Percentiles rank a stretch among this genome's conserved stretches.
Conservation (phyloP, 176 grass and related monocot species). For the Typha latifolia region DNA sequence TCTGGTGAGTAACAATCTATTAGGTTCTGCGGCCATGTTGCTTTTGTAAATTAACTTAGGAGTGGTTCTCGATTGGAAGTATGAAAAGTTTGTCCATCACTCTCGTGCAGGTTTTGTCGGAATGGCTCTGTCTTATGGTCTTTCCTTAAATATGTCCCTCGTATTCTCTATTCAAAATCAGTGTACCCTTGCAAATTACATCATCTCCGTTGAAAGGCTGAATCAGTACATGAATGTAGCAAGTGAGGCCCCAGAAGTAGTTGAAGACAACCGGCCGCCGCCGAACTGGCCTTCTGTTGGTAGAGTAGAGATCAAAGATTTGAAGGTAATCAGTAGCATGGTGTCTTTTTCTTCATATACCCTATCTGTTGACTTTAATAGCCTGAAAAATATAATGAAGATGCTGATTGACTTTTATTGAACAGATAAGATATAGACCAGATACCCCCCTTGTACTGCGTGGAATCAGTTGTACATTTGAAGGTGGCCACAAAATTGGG, state of each 20-base stretch:
- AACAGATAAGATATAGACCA: slow-evolving; percentile 75
- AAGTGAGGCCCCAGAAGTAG: slow-evolving; percentile 62
- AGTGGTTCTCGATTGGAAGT: background rate
- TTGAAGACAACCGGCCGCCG: slow-evolving; percentile 47
- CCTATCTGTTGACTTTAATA: background rate
- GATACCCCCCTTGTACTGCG: slow-evolving; percentile 63
- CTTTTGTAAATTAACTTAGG: background rate
- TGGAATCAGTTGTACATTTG: slow-evolving; percentile 73
- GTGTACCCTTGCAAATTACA: slow-evolving; percentile 64
- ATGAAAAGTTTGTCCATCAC: background rate
- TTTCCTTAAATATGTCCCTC: slow-evolving; percentile 71
- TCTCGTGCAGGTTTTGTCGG: slow-evolving; percentile 68
- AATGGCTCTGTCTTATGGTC: slow-evolving; percentile 90
- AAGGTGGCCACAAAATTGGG: slow-evolving; percentile 76
- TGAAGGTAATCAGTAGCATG: slow-evolving; percentile 46
- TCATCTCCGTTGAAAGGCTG: slow-evolving; percentile 89
- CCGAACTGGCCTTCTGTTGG: slow-evolving; percentile 68
- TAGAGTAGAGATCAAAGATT: slow-evolving; percentile 57
- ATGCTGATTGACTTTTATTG: slow-evolving; percentile 16
- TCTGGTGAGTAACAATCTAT: slow-evolving; percentile 2
- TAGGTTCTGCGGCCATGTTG: background rate
- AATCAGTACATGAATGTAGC: slow-evolving; percentile 78
- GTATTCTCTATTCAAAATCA: slow-evolving; percentile 86
- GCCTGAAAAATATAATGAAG: background rate
- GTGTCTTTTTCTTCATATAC: background rate